Percentiles rank a stretch among this genome's conserved stretches.
These are phyloP conservation scores for Tricholomella constricta DNA, from an alignment of 768 basidiomycete species.

Conservation along the genomic window DNA sequence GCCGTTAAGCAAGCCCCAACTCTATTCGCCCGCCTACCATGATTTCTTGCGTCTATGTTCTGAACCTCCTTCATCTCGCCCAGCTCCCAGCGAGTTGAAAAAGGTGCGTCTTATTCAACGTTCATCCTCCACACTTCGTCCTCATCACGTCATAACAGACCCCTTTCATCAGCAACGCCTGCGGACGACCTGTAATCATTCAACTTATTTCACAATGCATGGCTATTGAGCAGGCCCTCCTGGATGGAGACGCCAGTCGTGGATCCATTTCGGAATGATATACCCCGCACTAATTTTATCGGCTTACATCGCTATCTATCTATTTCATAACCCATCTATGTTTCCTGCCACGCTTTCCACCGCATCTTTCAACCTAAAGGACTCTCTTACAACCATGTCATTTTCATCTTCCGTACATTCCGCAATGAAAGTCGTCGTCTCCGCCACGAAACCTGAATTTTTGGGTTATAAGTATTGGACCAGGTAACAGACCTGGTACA, in stretches of 20 bases:
- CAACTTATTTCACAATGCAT: slow-evolving; percentile 69
- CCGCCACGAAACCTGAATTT: slow-evolving; percentile 66
- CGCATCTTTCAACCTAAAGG: slow-evolving; percentile 66
- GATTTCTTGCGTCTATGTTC: slow-evolving; percentile 73
- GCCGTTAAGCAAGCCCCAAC: slow-evolving; percentile 53
- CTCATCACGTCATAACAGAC: slow-evolving; percentile 41
- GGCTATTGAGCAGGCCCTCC: slow-evolving; percentile 56
- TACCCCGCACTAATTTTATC: slow-evolving; percentile 22
- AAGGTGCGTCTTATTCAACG: slow-evolving; percentile 47
- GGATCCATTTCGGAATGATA: slow-evolving; percentile 20
- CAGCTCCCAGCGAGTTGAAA: slow-evolving; percentile 55
- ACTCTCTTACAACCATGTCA: slow-evolving; percentile 73
- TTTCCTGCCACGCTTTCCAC: slow-evolving; percentile 75
- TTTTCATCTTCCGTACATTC: slow-evolving; percentile 91
- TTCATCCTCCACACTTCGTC: slow-evolving; percentile 5
- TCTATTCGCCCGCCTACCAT: slow-evolving; percentile 69
- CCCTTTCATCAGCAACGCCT: slow-evolving; percentile 66
- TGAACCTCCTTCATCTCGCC: slow-evolving; percentile 55
- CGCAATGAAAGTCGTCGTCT: slow-evolving; percentile 83
- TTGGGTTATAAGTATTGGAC: slow-evolving; percentile 1
- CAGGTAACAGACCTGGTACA: neutral
- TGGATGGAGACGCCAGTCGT: slow-evolving; percentile 26
- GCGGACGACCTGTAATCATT: slow-evolving; percentile 66
- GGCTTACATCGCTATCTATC: slow-evolving; percentile 21
- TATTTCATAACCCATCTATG: slow-evolving; percentile 46